Conservation (phyloP, 2,329 filamentous ascomycete genomes). For the Penicillium sp. region DNA sequence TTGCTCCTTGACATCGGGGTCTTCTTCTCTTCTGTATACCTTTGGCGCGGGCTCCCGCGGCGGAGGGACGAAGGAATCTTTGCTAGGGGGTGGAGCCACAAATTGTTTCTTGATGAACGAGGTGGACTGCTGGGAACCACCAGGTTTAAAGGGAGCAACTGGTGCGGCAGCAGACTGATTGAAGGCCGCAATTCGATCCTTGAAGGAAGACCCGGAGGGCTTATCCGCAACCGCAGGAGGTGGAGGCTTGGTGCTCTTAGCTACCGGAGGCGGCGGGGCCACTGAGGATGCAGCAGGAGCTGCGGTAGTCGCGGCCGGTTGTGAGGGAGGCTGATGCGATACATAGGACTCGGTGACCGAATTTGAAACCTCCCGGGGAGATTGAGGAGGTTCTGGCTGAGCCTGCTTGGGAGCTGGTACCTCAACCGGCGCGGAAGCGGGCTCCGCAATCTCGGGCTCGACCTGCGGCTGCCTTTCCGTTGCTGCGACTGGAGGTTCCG, state of each 20-base stretch:
- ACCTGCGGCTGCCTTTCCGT: slow-evolving; percentile 26
- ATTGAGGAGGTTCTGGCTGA: slow-evolving; percentile 12
- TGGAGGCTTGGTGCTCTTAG: slow-evolving; percentile 53
- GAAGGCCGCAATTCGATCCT: slow-evolving; percentile 93
- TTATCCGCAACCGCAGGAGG: slow-evolving; percentile 65
- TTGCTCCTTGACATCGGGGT: slow-evolving; percentile 49
- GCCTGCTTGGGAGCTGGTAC: slow-evolving; percentile 15
- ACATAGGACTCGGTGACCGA: slow-evolving; percentile 21
- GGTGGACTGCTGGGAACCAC: slow-evolving; percentile 52
- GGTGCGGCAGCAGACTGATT: slow-evolving; percentile 84
- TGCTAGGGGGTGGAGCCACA: slow-evolving; percentile 87
- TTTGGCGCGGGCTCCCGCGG: slow-evolving; percentile 65
- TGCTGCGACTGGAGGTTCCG: slow-evolving; percentile 22
- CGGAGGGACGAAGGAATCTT: slow-evolving; percentile 81
- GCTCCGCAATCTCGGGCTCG: slow-evolving; percentile 29
- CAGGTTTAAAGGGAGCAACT: slow-evolving; percentile 81
- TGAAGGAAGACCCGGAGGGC: slow-evolving; percentile 71
- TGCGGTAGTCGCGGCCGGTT: slow-evolving; percentile 20
- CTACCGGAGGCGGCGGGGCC: slow-evolving; percentile 28
- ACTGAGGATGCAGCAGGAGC: slow-evolving; percentile 23
- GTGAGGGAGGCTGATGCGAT: slow-evolving; percentile 22
- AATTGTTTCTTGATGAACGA: slow-evolving; percentile 95
- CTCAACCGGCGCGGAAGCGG: slow-evolving; percentile 20
- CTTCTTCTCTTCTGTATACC: slow-evolving; percentile 80
- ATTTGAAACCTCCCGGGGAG: slow-evolving; percentile 19